Conservation (phyloP, 139 green algal genomes). For the Auxenochlorella pyrenoidosa region DNA sequence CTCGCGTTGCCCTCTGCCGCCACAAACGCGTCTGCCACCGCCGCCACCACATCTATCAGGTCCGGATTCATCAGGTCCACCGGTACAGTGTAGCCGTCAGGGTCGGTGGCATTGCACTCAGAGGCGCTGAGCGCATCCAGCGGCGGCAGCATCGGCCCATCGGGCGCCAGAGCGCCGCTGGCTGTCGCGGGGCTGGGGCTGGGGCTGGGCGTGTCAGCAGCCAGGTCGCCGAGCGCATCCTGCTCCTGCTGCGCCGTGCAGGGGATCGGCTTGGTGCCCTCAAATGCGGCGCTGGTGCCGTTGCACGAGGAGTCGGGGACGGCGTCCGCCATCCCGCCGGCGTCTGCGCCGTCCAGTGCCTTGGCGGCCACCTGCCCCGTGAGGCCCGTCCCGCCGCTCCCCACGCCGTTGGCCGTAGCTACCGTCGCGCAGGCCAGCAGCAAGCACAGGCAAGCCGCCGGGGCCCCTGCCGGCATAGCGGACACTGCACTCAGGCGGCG, state of each 20-base stretch:
- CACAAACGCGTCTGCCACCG: not conserved
- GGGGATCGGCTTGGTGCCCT: not conserved
- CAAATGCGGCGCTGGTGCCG: not conserved
- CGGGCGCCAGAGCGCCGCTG: not conserved
- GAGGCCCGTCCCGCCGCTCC: not conserved
- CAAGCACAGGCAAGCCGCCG: not conserved
- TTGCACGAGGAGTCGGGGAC: constrained; percentile 3
- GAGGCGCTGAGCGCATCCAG: not conserved
- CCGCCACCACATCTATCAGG: not conserved
- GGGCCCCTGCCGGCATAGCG: not conserved
- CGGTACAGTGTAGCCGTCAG: not conserved
- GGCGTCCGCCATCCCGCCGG: not conserved
- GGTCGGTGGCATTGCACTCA: not conserved
- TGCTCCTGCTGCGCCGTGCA: constrained; percentile 21
- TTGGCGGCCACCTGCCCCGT: not conserved
- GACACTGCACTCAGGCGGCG: too few species aligned
- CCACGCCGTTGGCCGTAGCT: not conserved
- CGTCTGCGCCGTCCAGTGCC: not conserved
- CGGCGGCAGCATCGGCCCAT: not conserved
- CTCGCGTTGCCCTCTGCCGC: not conserved
- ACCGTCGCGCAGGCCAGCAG: not conserved
- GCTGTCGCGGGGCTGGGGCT: not conserved
- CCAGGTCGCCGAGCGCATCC: not conserved
- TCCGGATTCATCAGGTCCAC: constrained; percentile 6
- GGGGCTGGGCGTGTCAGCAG: not conserved